Evolutionary conservation across 1,284 basidiomycete genomes (phyloP).

Genomic region (Irpex rosettiformis): DNA sequence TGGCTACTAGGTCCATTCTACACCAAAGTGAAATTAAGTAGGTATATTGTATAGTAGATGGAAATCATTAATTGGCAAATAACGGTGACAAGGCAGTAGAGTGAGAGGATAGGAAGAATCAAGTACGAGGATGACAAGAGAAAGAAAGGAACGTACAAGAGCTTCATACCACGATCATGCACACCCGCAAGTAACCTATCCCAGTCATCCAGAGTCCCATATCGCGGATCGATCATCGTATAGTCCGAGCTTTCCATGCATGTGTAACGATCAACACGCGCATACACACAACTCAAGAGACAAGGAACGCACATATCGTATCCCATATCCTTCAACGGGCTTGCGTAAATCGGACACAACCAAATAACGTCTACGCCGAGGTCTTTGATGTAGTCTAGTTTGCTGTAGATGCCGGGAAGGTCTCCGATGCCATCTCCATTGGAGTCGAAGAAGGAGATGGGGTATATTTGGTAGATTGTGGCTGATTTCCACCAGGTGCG

Average conservation of each 20-base stretch:
- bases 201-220: constrained; percentile 74
- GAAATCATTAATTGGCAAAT: no score
- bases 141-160: constrained; percentile 44
- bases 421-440: constrained; percentile 78
- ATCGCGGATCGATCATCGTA: constrained; percentile 66
- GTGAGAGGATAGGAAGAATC: no score
- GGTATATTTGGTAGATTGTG: constrained; percentile 74
- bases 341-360: constrained; percentile 74
- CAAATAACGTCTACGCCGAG: constrained; percentile 74
- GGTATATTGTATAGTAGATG: no score
- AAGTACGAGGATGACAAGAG: no score
- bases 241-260: constrained; percentile 55
- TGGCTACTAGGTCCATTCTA: constrained; percentile 80
- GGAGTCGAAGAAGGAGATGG: constrained; percentile 68
- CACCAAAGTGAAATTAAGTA: background rate
- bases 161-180: constrained; percentile 66
- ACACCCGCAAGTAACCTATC: constrained; percentile 57
- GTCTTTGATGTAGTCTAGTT: constrained; percentile 68
- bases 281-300: no score
- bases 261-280: constrained; percentile 9
- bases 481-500: constrained; percentile 65
- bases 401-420: constrained; percentile 61
- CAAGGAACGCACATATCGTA: constrained; percentile 62
- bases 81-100: no score
- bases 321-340: constrained; percentile 71